These are phyloP conservation scores for Colletotrichum melonis DNA, from an alignment of 2,329 filamentous ascomycete species.

Conservation along the genomic window DNA sequence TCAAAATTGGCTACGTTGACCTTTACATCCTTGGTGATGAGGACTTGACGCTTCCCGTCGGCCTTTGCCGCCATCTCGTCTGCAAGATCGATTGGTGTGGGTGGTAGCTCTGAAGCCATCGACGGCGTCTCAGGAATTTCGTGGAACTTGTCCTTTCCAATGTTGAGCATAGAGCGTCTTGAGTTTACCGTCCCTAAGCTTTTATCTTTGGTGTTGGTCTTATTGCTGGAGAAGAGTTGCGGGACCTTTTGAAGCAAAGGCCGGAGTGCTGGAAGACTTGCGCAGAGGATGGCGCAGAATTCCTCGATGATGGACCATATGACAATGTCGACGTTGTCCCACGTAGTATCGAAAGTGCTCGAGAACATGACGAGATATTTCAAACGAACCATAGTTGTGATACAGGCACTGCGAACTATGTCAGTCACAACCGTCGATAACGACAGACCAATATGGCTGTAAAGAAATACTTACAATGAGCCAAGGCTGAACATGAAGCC, in stretches of 20 bases:
- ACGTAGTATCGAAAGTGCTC: constrained; percentile 40
- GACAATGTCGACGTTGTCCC: constrained; percentile 44
- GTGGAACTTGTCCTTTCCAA: constrained; percentile 14
- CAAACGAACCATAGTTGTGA: constrained; percentile 37
- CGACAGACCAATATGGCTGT: no score
- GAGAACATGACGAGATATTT: constrained; percentile 36
- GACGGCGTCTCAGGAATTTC: constrained; percentile 1
- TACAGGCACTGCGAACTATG: constrained; percentile 27
- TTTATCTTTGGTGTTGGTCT: constrained; percentile 5
- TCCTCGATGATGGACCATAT: constrained; percentile 47
- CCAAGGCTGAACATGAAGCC: constrained; percentile 75
- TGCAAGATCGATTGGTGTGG: constrained; percentile 26
- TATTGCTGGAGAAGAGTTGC: constrained; percentile 25
- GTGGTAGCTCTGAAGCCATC: not conserved
- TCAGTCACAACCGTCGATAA: not conserved
- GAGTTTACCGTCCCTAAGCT: constrained; percentile 2
- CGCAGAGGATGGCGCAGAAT: constrained; percentile 52
- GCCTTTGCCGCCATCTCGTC: constrained; percentile 29
- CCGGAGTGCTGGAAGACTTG: constrained; percentile 53
- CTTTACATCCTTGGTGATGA: constrained; percentile 5
- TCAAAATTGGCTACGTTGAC: not conserved
- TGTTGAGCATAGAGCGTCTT: constrained; percentile 14
- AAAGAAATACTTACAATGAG: constrained; percentile 64
- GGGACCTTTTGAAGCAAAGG: constrained; percentile 46
- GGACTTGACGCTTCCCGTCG: constrained; percentile 24